A percentile compares a stretch with the other conserved stretches of the same genome.
Conservation (phyloP, 2,329 filamentous ascomycete genomes). For the Hortaea werneckii region DNA sequence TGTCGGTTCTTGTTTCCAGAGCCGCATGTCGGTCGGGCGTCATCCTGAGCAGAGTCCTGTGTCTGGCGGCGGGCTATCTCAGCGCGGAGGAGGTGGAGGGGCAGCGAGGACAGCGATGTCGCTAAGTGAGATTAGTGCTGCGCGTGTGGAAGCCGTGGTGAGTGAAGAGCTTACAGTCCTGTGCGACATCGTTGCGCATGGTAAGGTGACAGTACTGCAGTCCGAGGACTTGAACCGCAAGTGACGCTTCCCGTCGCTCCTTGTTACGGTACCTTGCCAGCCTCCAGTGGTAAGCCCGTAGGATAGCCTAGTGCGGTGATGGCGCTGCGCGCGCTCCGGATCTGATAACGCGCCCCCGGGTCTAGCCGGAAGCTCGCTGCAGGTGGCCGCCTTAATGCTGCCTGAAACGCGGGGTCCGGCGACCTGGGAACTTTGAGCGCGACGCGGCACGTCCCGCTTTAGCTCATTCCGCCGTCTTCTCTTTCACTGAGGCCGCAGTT, state of each 20-base stretch:
- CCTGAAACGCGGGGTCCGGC: not conserved
- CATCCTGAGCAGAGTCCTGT: slow-evolving; percentile 21
- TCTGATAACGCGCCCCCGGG: no score
- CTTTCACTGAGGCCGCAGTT: not conserved
- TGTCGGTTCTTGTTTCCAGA: slow-evolving; percentile 35
- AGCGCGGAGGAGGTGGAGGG: slow-evolving; percentile 35
- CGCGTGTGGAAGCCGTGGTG: no score
- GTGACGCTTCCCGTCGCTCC: not conserved
- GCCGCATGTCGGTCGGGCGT: slow-evolving; percentile 41
- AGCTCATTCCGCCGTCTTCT: not conserved
- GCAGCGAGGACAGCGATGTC: slow-evolving; percentile 16
- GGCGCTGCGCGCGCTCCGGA: no score
- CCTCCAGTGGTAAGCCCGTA: no score
- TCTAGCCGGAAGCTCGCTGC: no score
- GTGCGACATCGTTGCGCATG: not conserved
- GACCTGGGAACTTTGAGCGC: not conserved
- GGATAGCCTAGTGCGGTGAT: no score
- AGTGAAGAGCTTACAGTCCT: not conserved
- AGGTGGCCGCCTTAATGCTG: not conserved
- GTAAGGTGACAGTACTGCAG: not conserved
- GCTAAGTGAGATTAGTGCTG: not conserved
- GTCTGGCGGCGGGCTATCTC: slow-evolving; percentile 42
- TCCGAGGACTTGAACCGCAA: not conserved
- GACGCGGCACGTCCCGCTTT: not conserved
- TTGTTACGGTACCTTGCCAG: no score